Percentiles rank a stretch among this genome's conserved stretches.
phyloP scores from a whole-genome alignment of 2,329 filamentous ascomycete genomes.

The Beauveria rudraprayagi region DNA sequence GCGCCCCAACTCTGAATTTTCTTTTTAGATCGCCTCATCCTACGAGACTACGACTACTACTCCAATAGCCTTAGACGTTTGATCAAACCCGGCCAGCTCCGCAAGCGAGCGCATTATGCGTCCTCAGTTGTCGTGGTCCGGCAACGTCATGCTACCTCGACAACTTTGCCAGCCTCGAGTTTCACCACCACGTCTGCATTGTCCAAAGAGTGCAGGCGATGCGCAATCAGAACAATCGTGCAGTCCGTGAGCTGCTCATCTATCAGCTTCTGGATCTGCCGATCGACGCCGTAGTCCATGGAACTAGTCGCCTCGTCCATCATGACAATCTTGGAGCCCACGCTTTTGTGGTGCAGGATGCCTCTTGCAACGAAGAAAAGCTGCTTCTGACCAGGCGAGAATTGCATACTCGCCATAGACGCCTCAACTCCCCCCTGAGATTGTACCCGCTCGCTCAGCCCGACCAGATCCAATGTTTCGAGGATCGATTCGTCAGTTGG shows the following conservation, averaged over 20 bases:
- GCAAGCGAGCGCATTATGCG: no score
- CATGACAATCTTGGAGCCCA: neutral
- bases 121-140: no score
- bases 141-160: neutral
- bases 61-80: no score
- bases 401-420: neutral
- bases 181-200: neutral
- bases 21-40: no score
- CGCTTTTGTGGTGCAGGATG: neutral
- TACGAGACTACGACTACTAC: no score
- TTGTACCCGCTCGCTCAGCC: conserved; percentile 11
- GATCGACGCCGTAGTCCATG: neutral
- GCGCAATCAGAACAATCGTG: neutral
- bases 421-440: neutral
- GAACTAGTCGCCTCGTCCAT: conserved; percentile 4
- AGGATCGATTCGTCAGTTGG: neutral
- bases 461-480: neutral
- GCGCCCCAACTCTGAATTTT: no score
- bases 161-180: neutral
- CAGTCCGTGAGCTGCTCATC: neutral
- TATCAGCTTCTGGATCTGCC: neutral
- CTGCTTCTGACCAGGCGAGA: neutral
- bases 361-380: neutral
- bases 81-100: no score
- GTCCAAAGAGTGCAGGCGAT: conserved; percentile 4